Evolutionary conservation across 805 yeast species (phyloP).

Genomic region (Sugiyamaella lignohabitans): DNA sequence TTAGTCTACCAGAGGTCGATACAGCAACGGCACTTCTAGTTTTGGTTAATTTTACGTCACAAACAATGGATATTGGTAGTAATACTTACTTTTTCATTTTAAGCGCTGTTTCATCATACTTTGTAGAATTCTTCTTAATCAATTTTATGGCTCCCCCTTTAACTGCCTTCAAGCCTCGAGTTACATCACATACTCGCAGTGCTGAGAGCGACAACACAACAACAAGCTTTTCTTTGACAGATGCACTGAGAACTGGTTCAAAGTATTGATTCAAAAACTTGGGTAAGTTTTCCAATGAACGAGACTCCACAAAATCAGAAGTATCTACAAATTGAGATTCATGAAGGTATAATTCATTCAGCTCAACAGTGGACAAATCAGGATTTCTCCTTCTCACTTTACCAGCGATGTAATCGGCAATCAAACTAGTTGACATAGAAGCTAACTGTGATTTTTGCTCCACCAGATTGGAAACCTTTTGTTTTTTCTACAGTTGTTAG

Average conservation of each 20-base stretch:
- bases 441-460: constrained; percentile 53
- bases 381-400: constrained; percentile 54
- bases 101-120: constrained; percentile 51
- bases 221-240: constrained; percentile 34
- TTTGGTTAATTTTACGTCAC: not conserved
- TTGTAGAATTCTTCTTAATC: constrained; percentile 66
- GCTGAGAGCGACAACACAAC: constrained; percentile 68
- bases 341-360: constrained; percentile 56
- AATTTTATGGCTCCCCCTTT: constrained; percentile 56
- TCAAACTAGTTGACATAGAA: constrained; percentile 46
- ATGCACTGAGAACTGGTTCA: constrained; percentile 3
- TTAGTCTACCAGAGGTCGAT: constrained; percentile 57
- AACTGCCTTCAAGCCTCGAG: constrained; percentile 48
- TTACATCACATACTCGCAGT: constrained; percentile 79
- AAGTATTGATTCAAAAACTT: constrained; percentile 32
- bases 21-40: constrained; percentile 43
- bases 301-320: constrained; percentile 45
- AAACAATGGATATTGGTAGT: not conserved
- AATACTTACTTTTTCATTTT: constrained; percentile 17
- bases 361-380: constrained; percentile 68
- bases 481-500: constrained; percentile 41
- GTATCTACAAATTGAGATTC: constrained; percentile 57
- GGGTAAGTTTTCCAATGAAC: constrained; percentile 39
- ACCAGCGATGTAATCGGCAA: constrained; percentile 62
- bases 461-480: constrained; percentile 60